Percentiles rank a stretch among this genome's conserved stretches.
Evolutionary conservation across 306 rosid species (phyloP).

Genomic region (Hippophae gyantsensis): DNA sequence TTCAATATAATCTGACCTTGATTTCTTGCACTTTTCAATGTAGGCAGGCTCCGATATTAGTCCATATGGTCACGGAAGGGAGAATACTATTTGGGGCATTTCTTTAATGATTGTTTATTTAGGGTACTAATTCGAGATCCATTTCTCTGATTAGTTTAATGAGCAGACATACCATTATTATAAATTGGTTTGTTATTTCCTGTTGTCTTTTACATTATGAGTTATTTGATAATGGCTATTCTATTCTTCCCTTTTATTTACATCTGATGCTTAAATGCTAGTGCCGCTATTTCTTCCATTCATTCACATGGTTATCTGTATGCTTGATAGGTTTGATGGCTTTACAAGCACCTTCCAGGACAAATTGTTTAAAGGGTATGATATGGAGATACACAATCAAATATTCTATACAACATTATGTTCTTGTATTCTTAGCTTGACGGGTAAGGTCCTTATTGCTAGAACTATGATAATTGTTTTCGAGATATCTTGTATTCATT

Average conservation of each 20-base stretch:
- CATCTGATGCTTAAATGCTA: too few relatives aligned
- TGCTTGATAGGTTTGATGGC: conserved; percentile 61
- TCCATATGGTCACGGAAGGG: conserved; percentile 85
- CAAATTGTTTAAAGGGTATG: conserved; percentile 86
- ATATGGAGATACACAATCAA: conserved; percentile 98
- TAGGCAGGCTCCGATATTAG: conserved; percentile 78
- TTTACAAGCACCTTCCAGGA: conserved; percentile 98
- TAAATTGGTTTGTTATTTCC: neutral
- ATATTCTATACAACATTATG: conserved; percentile 85
- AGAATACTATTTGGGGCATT: conserved; percentile 90
- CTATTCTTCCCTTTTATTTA: too few relatives aligned
- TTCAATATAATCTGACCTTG: conserved; percentile 19
- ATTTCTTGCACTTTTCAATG: conserved; percentile 21
- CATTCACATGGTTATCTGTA: conserved; percentile 8
- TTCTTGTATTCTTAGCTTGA: conserved; percentile 83
- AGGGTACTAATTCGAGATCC: conserved; percentile 51
- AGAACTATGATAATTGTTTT: neutral
- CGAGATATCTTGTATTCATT: neutral
- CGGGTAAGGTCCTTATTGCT: conserved; percentile 44
- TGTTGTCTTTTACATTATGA: too few relatives aligned
- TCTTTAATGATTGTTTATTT: conserved; percentile 87
- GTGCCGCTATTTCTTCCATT: neutral
- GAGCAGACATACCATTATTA: neutral
- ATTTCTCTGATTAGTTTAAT: conserved; percentile 10
- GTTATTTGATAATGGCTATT: too few relatives aligned